Conservation (phyloP, 768 basidiomycete genomes). For the Strobilomyces dryophilus region DNA sequence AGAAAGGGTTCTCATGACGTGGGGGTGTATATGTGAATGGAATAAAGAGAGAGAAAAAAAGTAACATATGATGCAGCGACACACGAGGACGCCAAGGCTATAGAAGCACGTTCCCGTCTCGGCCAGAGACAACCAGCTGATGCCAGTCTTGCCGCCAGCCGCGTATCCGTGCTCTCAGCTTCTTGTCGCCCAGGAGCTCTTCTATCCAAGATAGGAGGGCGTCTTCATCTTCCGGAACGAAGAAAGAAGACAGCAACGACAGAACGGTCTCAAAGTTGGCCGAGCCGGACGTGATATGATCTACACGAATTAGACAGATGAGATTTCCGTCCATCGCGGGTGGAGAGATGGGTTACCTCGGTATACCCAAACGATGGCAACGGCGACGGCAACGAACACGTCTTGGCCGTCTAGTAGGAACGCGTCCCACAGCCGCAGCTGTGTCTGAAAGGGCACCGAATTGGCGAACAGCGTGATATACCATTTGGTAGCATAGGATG, state of each 20-base stretch:
- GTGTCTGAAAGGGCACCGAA: slow-evolving; percentile 92
- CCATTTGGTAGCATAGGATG: slow-evolving; percentile 98
- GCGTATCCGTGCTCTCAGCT: slow-evolving; percentile 63
- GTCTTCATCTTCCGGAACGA: slow-evolving; percentile 90
- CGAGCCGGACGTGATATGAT: slow-evolving; percentile 72
- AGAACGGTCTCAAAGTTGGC: slow-evolving; percentile 92
- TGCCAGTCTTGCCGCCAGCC: slow-evolving; percentile 83
- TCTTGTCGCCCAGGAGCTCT: slow-evolving; percentile 54
- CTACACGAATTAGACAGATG: slow-evolving; percentile 36
- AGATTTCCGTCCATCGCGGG: not conserved
- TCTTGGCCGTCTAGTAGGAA: slow-evolving; percentile 90
- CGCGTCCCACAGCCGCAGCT: slow-evolving; percentile 92
- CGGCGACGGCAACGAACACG: slow-evolving; percentile 76
- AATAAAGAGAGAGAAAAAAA: slow-evolving; percentile 17
- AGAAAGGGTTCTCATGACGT: slow-evolving; percentile 15
- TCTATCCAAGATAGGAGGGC: slow-evolving; percentile 77
- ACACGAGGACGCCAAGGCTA: slow-evolving; percentile 24
- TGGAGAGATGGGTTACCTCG: slow-evolving; percentile 50
- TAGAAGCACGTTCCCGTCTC: slow-evolving; percentile 57
- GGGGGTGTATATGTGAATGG: slow-evolving; percentile 19
- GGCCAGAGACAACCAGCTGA: slow-evolving; percentile 59
- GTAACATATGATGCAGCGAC: not conserved
- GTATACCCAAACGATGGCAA: slow-evolving; percentile 90
- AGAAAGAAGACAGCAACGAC: slow-evolving; percentile 89
- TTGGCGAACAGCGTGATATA: slow-evolving; percentile 98